A percentile compares a stretch with the other conserved stretches of the same genome.
These are phyloP conservation scores for Mycosphaerella sp. DNA, from an alignment of 2,329 filamentous ascomycete genomes.

Conservation along the genomic window DNA sequence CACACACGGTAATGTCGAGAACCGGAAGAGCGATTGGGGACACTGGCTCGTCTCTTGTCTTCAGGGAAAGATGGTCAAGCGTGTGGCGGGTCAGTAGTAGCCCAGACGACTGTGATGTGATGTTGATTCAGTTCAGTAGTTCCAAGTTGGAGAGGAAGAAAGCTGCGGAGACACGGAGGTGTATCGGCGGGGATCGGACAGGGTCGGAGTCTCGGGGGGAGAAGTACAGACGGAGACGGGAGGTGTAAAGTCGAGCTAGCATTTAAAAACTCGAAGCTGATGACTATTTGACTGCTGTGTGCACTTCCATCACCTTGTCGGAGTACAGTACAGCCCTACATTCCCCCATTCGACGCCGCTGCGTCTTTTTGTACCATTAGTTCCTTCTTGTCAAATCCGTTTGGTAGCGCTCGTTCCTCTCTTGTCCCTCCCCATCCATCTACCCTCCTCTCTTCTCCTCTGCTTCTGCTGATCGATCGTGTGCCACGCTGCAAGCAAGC, in stretches of 20 bases:
- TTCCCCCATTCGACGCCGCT: not conserved
- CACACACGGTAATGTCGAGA: no score
- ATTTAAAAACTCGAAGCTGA: not conserved
- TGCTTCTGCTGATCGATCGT: not conserved
- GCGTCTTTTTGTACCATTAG: conserved; percentile 4
- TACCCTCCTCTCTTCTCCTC: not conserved
- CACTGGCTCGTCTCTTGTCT: conserved; percentile 54
- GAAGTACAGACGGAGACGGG: no score
- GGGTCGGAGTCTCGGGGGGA: not conserved
- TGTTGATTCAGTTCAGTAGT: no score
- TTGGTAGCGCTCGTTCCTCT: not conserved
- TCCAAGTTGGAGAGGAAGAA: not conserved
- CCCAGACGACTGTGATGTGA: no score
- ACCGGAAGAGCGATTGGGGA: no score
- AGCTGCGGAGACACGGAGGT: conserved; percentile 3
- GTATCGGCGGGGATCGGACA: not conserved
- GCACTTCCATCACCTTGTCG: not conserved
- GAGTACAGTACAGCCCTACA: not conserved
- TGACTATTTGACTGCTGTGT: not conserved
- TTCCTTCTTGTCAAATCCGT: conserved; percentile 2
- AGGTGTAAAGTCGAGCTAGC: not conserved
- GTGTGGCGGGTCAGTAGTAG: conserved; percentile 53
- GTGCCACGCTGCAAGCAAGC: not conserved
- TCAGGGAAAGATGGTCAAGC: conserved; percentile 64
- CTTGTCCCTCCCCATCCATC: no score